Base-by-base conservation (phyloP, 192 early-diverging fungal species). In the Umbelopsis vinacea region DNA sequence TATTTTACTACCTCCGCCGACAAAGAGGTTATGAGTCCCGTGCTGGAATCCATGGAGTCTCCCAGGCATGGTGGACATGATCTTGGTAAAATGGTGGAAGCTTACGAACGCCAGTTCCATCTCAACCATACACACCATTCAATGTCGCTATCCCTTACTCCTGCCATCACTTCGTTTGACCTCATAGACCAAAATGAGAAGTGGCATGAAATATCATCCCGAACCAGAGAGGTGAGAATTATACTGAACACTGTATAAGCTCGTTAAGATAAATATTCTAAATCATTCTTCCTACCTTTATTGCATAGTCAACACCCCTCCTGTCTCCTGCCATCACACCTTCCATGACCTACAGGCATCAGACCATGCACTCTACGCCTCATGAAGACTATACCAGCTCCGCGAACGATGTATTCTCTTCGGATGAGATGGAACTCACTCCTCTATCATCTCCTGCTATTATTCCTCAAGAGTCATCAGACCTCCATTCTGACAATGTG, bases 271-370 rank as follows among this genome's bases (percentile, higher is more conserved):
- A 2, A 14, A 63, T 63, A 7, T 19, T 17, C 57, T 63, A 12
- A 37, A 11, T n/a, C n/a, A n/a, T 35, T 12, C 37, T 12, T n/a
- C 12, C 1, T 29, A 29, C 2, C 29, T 37, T n/a, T 15, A 11
- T 15, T 19, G 19, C 35, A 17, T 35, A 63, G 37, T 48, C 89
- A 6, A 89, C 89, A 19, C 91, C 91, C 0, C 76, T 92, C 19
- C 84, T 92, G 6, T 92, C 91, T 4, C 91, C 91, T 12, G 89
- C 87, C 11, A 87, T 89, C 78, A 92, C 89, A 0, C 91, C 91
- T 9, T 82, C 84, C 19, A 74, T 83, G 46, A 85, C 26, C 3
- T 63, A 63, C 26, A 72, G 22, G 24, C 69, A 46, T 46, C 75
- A 21, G 75, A 67, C 15, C 70, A 75, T 67, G 46, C 72, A 52